Evolutionary conservation across 208 protist genomes (phyloP).

Genomic region (Strigomonas culicis): DNA sequence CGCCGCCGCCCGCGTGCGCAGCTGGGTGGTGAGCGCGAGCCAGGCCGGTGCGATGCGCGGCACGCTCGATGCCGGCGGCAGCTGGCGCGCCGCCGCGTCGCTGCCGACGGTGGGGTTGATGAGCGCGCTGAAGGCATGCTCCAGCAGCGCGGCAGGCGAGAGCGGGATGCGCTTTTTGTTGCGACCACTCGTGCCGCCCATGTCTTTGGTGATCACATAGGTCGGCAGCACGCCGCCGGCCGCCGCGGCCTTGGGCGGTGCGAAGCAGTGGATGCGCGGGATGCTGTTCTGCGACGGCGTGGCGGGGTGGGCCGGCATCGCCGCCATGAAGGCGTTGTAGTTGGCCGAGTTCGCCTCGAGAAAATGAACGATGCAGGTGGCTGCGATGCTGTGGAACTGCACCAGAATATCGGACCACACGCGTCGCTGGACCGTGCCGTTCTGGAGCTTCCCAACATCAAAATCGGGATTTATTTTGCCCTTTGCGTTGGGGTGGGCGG

Average conservation of each 20-base stretch:
- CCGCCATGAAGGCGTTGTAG: not conserved
- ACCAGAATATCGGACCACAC: not conserved
- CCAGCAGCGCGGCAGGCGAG: not conserved
- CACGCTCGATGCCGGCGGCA: no score
- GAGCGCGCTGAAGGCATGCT: not conserved
- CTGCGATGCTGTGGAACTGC: not conserved
- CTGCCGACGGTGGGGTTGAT: not conserved
- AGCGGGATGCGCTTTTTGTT: not conserved
- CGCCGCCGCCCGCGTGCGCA: not conserved
- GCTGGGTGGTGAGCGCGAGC: not conserved
- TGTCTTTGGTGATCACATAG: no score
- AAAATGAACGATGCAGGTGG: not conserved
- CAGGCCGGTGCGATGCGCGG: not conserved
- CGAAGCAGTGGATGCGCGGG: not conserved
- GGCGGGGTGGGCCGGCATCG: not conserved
- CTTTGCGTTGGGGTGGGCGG: not conserved
- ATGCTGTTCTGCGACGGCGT: not conserved
- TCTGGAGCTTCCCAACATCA: not conserved
- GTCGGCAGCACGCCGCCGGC: no score
- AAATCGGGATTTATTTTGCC: not conserved
- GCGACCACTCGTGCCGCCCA: not conserved
- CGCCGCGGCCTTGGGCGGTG: no score
- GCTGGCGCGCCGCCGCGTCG: no score
- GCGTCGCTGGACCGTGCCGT: not conserved
- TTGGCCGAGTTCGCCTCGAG: not conserved